phyloP scores from a whole-genome alignment of 1,284 basidiomycete species.

The Ganoderma resinaceum region DNA sequence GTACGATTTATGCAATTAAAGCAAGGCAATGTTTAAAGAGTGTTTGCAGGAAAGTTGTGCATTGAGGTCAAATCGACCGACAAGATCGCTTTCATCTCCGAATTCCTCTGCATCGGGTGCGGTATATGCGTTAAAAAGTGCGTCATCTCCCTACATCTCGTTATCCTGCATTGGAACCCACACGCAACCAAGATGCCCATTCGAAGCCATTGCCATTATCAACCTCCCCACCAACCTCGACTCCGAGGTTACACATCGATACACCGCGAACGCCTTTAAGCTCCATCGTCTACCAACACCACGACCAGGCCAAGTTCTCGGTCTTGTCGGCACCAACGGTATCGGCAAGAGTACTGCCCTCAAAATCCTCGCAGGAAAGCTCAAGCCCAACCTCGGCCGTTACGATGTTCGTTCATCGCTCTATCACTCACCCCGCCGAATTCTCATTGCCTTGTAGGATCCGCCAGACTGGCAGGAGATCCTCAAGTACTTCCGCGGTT shows the following conservation, averaged over 20 bases:
- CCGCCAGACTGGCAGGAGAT: constrained; percentile 99
- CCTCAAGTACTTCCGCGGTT: constrained; percentile 95
- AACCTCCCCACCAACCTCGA: constrained; percentile 96
- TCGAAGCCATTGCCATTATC: constrained; percentile 97
- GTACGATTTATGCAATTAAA: constrained; percentile 48
- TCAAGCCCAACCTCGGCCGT: constrained; percentile 92
- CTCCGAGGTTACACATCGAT: constrained; percentile 94
- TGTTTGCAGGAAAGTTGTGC: constrained; percentile 84
- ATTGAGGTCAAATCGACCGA: constrained; percentile 94
- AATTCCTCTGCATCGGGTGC: constrained; percentile 96
- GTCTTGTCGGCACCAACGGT: constrained; percentile 97
- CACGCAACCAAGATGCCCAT: constrained; percentile 78
- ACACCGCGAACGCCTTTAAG: constrained; percentile 97
- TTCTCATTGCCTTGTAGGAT: constrained; percentile 57
- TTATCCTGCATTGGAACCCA: constrained; percentile 12
- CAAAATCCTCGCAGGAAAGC: constrained; percentile 94
- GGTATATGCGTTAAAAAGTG: constrained; percentile 99
- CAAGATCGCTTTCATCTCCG: constrained; percentile 97
- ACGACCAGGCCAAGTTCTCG: constrained; percentile 93
- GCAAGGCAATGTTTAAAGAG: constrained; percentile 7
- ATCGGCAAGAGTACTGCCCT: constrained; percentile 97
- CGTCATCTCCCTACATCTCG: constrained; percentile 38
- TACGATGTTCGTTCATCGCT: constrained; percentile 73
- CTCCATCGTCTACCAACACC: constrained; percentile 96
- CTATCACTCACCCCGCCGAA: constrained; percentile 4